Base-by-base conservation (phyloP, 2,329 filamentous ascomycete genomes). In the Hypoxylon sp. region DNA sequence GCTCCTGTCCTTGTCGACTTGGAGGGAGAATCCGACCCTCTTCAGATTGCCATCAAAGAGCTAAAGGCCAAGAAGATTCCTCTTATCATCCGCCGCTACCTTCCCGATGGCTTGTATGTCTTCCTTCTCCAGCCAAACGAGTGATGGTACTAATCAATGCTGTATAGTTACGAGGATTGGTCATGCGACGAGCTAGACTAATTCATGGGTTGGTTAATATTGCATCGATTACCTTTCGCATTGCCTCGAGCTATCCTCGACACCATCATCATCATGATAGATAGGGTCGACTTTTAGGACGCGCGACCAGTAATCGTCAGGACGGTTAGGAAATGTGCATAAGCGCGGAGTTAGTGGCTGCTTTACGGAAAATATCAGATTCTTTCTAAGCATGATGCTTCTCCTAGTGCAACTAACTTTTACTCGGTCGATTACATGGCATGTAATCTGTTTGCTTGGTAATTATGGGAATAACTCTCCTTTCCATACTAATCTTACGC, bases 11-110 rank as follows among this genome's bases (percentile, higher is more conserved):
- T 99, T 34, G 94, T 99, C 42, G 94, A 99, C 69, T 83, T 97
- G 23, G 94, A 97, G 73, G 94, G 94, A 67, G 93, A 97, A 79
- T 97, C 94, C 41, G 94, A 99, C 76, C 94, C 94, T 32, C 79
- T 99, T 47, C 91, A 97, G 74, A 97, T 99, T 69, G 94, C 94
- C 16, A 89, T 97, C 73, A 97, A 97, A 77, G 94, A 99, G 76
- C 79, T 99, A 71, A 86, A 90, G 60, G 92, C 97, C 78, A 97
- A 97, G 83, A 99, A 99, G 82, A 96, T 99, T 46, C 94, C 94
- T 16, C 75, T 99, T 55, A 94, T 99, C 49, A 90, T 99, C 60
- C 85, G 94, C 71, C 85, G 94, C 69, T 99, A 97, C 76, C 82
- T 99, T 70, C 94, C 94, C 15, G 94, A 99, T 76, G 94, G 94